phyloP scores from a whole-genome alignment of 164 flowering plant genomes.

The Echeveria elegans region DNA sequence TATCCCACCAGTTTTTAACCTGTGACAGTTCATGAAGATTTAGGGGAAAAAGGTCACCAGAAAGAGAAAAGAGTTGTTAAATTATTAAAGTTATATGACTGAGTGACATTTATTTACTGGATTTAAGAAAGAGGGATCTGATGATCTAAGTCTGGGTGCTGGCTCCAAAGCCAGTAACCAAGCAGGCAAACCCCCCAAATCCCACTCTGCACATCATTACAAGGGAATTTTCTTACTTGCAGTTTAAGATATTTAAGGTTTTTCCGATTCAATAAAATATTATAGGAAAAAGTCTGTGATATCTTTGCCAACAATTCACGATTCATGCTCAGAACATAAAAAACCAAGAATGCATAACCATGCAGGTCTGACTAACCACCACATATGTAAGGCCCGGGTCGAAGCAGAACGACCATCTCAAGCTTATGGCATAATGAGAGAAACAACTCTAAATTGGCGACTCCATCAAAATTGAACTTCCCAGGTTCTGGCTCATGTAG shows the following conservation, averaged over 20 bases:
- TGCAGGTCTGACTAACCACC: slow-evolving; percentile 43
- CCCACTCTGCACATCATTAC: slow-evolving; percentile 68
- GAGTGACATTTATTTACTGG: slow-evolving; percentile 41
- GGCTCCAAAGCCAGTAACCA: slow-evolving; percentile 84
- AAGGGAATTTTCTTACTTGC: not conserved
- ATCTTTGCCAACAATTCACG: not conserved
- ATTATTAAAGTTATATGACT: not conserved
- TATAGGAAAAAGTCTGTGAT: not conserved
- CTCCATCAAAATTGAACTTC: slow-evolving; percentile 58
- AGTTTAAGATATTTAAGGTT: no score
- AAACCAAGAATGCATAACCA: not conserved
- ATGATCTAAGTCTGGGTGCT: slow-evolving; percentile 65
- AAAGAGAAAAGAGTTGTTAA: not conserved
- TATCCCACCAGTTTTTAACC: slow-evolving; percentile 90
- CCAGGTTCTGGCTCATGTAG: slow-evolving; percentile 80
- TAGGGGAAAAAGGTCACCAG: not conserved
- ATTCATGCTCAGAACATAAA: not conserved
- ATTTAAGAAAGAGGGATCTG: slow-evolving; percentile 65
- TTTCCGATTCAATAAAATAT: not conserved
- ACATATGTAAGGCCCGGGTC: slow-evolving; percentile 94
- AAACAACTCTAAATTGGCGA: slow-evolving; percentile 71
- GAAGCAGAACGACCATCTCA: slow-evolving; percentile 86
- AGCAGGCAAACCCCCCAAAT: slow-evolving; percentile 91
- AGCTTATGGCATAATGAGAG: slow-evolving; percentile 68
- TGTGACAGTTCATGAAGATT: slow-evolving; percentile 18